Conservation (phyloP, 73 alveolate species). For the Paraurostyla sp. region DNA sequence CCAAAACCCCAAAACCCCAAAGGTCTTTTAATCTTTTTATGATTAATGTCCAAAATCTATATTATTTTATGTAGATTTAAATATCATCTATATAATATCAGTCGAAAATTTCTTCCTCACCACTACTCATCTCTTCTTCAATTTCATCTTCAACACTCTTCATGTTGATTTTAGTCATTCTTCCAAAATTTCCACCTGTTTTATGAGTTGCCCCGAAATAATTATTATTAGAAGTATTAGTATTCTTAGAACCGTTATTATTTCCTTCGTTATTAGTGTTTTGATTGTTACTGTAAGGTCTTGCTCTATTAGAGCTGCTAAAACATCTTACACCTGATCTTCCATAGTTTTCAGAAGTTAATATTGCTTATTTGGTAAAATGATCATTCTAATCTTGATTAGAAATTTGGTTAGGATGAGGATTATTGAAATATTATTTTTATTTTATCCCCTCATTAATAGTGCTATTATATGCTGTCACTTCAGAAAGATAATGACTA, state of each 20-base stretch:
- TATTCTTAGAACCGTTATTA: not conserved
- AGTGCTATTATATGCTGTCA: not conserved
- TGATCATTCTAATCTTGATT: not conserved
- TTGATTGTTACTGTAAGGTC: not conserved
- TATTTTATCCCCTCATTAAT: not conserved
- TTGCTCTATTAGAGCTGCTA: not conserved
- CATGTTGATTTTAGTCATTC: conserved; percentile 48
- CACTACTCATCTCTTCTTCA: conserved; percentile 57
- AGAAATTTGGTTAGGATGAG: not conserved
- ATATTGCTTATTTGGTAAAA: conserved; percentile 26
- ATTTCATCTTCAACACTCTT: conserved; percentile 51
- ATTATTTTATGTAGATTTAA: no score
- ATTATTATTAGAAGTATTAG: no score
- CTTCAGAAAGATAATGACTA: not conserved
- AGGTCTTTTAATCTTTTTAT: no score
- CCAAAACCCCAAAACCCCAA: no score
- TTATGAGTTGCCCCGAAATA: not conserved
- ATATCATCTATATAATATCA: not conserved
- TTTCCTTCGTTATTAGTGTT: not conserved
- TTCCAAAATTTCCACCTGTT: conserved; percentile 39
- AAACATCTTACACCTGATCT: not conserved
- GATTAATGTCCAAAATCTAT: no score
- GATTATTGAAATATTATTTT: not conserved
- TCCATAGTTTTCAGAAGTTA: conserved; percentile 35
- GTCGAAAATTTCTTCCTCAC: conserved; percentile 48